phyloP scores from a whole-genome alignment of 495 filamentous ascomycete genomes.

The Darksidea phi region DNA sequence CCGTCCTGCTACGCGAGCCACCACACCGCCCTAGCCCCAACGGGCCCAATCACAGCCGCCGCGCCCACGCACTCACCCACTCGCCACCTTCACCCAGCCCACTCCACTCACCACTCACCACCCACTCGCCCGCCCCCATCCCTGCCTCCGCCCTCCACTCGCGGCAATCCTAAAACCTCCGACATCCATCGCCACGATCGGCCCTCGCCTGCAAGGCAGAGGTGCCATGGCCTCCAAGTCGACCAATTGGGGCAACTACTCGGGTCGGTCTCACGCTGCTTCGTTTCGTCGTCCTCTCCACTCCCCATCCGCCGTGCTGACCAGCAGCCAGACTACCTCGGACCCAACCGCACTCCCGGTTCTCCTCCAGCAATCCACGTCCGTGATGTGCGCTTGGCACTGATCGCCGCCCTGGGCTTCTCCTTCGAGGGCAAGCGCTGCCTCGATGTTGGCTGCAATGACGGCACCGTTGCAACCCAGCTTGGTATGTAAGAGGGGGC shows the following conservation, averaged over 20 bases:
- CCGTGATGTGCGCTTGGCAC: conserved; percentile 41
- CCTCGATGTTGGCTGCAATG: conserved; percentile 47
- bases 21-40: conserved; percentile 6
- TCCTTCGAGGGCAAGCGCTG: conserved; percentile 39
- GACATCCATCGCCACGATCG: no score
- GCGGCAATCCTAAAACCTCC: conserved; percentile 1
- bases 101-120: no score
- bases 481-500: conserved; percentile 38
- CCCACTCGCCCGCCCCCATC: background rate
- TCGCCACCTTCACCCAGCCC: no score
- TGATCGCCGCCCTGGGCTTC: conserved; percentile 34
- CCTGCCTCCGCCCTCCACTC: background rate
- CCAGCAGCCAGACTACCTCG: background rate
- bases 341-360: conserved; percentile 16
- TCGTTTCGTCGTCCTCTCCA: conserved; percentile 22
- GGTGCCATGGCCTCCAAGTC: conserved; percentile 1
- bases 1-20: conserved; percentile 18
- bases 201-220: background rate
- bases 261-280: conserved; percentile 19
- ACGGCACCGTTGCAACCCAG: conserved; percentile 41
- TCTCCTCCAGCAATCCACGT: conserved; percentile 39
- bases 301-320: conserved; percentile 15
- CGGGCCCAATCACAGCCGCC: background rate
- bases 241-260: conserved; percentile 32
- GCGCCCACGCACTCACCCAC: no score